These are phyloP conservation scores for Nigrospora oryzae DNA, from an alignment of 2,329 filamentous ascomycete species.

Conservation along the genomic window DNA sequence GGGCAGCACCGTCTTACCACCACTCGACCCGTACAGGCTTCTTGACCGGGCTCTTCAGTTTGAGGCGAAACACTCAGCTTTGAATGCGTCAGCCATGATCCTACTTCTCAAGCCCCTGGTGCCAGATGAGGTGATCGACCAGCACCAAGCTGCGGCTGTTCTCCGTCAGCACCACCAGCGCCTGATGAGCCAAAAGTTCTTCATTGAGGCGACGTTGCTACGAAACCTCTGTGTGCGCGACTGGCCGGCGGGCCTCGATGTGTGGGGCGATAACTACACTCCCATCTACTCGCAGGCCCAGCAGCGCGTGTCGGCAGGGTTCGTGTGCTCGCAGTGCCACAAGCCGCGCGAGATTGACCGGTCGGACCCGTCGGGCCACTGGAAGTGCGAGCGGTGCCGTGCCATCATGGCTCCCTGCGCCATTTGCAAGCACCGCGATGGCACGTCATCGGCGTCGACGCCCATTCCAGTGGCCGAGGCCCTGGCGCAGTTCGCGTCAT, in stretches of 20 bases:
- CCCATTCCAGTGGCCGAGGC: conserved; percentile 13
- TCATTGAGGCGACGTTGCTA: conserved; percentile 51
- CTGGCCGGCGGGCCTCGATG: conserved; percentile 41
- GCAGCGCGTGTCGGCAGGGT: conserved; percentile 42
- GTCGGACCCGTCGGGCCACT: conserved; percentile 35
- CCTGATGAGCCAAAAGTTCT: conserved; percentile 50
- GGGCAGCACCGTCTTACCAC: conserved; percentile 13
- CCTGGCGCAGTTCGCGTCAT: conserved; percentile 7
- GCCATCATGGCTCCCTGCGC: conserved; percentile 47
- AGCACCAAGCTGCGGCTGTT: conserved; percentile 45
- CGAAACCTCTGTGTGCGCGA: conserved; percentile 53
- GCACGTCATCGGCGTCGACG: conserved; percentile 26
- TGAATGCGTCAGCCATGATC: conserved; percentile 53
- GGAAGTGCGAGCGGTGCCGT: conserved; percentile 49
- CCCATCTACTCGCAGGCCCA: conserved; percentile 46
- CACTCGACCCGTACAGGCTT: conserved; percentile 47
- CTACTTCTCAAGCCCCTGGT: conserved; percentile 51
- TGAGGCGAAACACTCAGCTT: conserved; percentile 45
- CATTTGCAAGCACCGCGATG: conserved; percentile 47
- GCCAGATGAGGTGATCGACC: conserved; percentile 44
- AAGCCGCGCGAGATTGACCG: conserved; percentile 48
- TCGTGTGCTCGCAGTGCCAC: conserved; percentile 46
- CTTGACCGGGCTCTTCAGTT: conserved; percentile 46
- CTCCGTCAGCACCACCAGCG: conserved; percentile 52
- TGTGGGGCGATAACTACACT: conserved; percentile 47